Percentiles rank a stretch among this genome's conserved stretches.
Evolutionary conservation across 305 asterid genomes (phyloP).

Genomic region (Fraxinus floribunda): DNA sequence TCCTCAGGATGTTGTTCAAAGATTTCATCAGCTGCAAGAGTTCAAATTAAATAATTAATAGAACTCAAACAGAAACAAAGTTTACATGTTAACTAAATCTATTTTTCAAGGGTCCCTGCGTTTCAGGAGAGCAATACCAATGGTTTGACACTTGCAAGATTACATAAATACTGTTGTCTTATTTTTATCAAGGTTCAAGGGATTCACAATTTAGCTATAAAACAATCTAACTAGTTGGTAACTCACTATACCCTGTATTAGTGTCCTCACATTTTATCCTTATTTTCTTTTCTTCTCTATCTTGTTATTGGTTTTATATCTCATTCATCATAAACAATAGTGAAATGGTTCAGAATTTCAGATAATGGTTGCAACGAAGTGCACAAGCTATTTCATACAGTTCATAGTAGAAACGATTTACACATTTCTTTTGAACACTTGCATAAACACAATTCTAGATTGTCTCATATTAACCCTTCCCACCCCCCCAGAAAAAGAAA

Average conservation of each 20-base stretch:
- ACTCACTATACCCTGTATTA: neutral
- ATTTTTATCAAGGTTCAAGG: neutral
- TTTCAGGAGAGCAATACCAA: neutral
- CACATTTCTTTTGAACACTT: neutral
- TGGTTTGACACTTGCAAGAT: neutral
- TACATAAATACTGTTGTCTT: neutral
- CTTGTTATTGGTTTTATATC: conserved; percentile 9
- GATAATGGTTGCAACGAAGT: conserved; percentile 16
- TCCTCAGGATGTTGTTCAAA: conserved; percentile 52
- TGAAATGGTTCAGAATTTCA: conserved; percentile 14
- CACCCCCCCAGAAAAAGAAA: neutral
- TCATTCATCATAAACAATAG: neutral
- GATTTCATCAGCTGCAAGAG: conserved; percentile 64
- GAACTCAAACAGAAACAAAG: neutral
- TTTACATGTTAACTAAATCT: neutral
- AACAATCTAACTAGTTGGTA: neutral
- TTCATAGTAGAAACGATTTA: neutral
- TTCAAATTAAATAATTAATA: neutral
- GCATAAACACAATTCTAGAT: neutral
- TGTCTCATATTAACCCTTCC: neutral
- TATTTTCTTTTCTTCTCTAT: neutral
- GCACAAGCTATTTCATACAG: neutral
- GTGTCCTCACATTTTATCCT: conserved; percentile 14
- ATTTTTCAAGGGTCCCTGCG: conserved; percentile 11
- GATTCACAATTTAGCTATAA: conserved; percentile 8